phyloP scores from a whole-genome alignment of 495 filamentous ascomycete genomes.

The Hyaloscypha bicolor region DNA sequence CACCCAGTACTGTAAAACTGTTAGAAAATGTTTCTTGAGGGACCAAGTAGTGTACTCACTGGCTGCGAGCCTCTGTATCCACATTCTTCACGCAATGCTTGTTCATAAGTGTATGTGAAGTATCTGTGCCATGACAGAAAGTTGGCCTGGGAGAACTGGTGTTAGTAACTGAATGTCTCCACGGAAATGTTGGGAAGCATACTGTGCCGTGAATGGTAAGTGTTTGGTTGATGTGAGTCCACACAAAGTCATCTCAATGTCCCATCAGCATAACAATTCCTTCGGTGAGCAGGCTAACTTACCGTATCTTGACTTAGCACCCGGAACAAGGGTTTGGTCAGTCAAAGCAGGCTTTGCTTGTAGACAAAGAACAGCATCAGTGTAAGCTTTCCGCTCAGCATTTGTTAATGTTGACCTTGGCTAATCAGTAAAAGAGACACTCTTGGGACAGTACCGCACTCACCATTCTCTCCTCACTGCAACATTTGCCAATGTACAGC shows the following conservation, averaged over 20 bases:
- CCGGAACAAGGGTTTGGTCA: conserved; percentile 42
- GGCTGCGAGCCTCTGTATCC: conserved; percentile 59
- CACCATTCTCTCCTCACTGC: conserved; percentile 50
- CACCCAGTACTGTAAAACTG: conserved; percentile 20
- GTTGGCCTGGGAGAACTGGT: conserved; percentile 45
- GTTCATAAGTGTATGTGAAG: conserved; percentile 65
- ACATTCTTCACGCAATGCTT: conserved; percentile 70
- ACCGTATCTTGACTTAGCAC: conserved; percentile 35
- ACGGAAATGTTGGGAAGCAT: conserved; percentile 4
- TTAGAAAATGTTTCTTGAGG: too few species aligned
- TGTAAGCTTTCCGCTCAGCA: conserved; percentile 52
- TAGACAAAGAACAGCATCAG: conserved; percentile 68
- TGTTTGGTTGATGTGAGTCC: conserved; percentile 66
- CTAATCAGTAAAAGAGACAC: conserved; percentile 6
- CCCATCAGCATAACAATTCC: not conserved
- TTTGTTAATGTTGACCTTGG: conserved; percentile 44
- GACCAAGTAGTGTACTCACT: conserved; percentile 7
- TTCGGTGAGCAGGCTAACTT: not conserved
- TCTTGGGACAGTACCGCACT: not conserved
- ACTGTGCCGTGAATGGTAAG: conserved; percentile 60
- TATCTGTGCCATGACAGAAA: conserved; percentile 77
- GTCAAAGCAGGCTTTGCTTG: conserved; percentile 48
- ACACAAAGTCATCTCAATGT: conserved; percentile 71
- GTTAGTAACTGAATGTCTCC: conserved; percentile 31
- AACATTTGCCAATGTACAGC: conserved; percentile 47